Evolutionary conservation across 148 eudicot species (phyloP), one percentile per base, ranked within the genome.

Genomic region (Cornus kousa): DNA sequence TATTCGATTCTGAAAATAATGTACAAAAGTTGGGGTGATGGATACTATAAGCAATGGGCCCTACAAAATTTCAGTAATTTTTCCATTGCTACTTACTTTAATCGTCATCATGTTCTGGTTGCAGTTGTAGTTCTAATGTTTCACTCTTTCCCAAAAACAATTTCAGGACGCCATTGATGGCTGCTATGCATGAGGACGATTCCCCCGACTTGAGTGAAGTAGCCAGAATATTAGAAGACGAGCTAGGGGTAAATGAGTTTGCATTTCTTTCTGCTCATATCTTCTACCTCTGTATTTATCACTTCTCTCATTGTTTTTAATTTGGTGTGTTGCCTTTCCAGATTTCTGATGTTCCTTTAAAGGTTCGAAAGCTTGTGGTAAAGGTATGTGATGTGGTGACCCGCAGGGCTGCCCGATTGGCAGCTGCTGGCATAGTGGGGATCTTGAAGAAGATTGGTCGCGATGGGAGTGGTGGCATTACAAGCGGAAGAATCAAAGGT

Each of bases 371-470:
- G 81, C 84, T 96, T 5, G 87, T 96, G 5, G 98, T 93, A 53
- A 96, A 87, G 37, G 84, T 93, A 65, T 93, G 98, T 64, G 99
- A 96, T n/a, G 88, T 92, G 32, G 90, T 93, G 62, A 87, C 92
- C 67, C 87, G 89, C 37, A 84, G 99, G 69, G 99, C 97, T 12
- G 97, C 97, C 24, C 86, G 97, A 22, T 83, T 96, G 77, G 92
- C 90, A 55, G 98, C 97, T 43, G 98, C 99, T 16, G 99, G 97
- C 37, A 91, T 95, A 2, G 90, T 91, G 2, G 99, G 97, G 35
- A 90, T 95, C 80, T 82, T 93, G 83, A 95, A 91, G 79, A 95
- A 95, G 87, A 90, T 91, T 23, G 97, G 97, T 2, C 89, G 99
- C 33, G 99, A 93, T 67, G 97, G 98, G 62, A 90, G 89, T 46